Evolutionary conservation across 2,329 filamentous ascomycete species (phyloP).

Genomic region (Aspergillus intermedius): DNA sequence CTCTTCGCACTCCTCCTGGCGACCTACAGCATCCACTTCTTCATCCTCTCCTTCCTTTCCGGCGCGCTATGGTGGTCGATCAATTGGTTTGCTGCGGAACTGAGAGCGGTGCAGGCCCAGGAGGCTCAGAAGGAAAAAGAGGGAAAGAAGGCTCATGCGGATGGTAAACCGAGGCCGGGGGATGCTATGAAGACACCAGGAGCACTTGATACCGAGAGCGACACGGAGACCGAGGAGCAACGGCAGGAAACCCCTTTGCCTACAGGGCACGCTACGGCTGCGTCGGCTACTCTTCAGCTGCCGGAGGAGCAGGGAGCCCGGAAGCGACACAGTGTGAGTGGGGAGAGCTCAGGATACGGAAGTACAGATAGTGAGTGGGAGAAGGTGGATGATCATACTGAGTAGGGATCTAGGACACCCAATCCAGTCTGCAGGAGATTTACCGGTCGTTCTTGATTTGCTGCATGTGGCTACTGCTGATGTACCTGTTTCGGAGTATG

Average conservation of each 20-base stretch:
- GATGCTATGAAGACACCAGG: constrained; percentile 23
- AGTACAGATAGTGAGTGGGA: constrained; percentile 98
- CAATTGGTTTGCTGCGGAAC: constrained; percentile 87
- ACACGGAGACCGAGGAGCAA: constrained; percentile 37
- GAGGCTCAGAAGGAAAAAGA: constrained; percentile 39
- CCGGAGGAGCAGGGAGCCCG: constrained; percentile 36
- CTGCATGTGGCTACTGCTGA: background rate
- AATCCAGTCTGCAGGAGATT: constrained; percentile 46
- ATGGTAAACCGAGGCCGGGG: constrained; percentile 10
- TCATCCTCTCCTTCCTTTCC: constrained; percentile 70
- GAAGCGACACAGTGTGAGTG: constrained; percentile 41
- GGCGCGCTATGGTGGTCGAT: constrained; percentile 85
- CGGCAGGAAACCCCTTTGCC: constrained; percentile 11
- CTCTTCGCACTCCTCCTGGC: constrained; percentile 68
- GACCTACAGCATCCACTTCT: constrained; percentile 84
- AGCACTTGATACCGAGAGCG: constrained; percentile 38
- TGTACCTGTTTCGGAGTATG: background rate
- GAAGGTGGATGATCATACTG: constrained; percentile 59
- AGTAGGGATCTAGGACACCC: background rate
- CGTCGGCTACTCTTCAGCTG: constrained; percentile 43
- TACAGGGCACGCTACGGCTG: constrained; percentile 11
- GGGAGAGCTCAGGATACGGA: constrained; percentile 48
- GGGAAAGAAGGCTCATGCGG: constrained; percentile 3
- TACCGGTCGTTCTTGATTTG: constrained; percentile 28
- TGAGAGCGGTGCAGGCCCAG: constrained; percentile 46